Conservation (phyloP, 2,329 filamentous ascomycete genomes). For the Exophiala sideris region DNA sequence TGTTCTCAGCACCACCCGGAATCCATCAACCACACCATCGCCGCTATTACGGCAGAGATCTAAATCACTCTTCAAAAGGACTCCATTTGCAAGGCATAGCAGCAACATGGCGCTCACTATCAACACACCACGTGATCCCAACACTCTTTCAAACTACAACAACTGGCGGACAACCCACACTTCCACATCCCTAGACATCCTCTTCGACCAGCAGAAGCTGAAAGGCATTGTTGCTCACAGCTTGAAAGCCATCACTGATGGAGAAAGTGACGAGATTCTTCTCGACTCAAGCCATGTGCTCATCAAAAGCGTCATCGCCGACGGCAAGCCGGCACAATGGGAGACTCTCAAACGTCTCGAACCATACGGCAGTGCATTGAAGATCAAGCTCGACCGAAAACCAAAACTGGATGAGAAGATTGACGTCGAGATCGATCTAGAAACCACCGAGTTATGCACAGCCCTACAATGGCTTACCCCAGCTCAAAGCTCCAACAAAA, state of each 20-base stretch:
- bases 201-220: slow-evolving; percentile 76
- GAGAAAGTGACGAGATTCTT: slow-evolving; percentile 70
- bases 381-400: slow-evolving; percentile 47
- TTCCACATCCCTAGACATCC: slow-evolving; percentile 73
- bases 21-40: neutral
- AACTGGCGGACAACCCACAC: slow-evolving; percentile 83
- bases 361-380: slow-evolving; percentile 59
- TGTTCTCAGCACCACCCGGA: too few species aligned
- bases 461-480: slow-evolving; percentile 94
- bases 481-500: slow-evolving; percentile 90
- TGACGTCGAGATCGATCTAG: slow-evolving; percentile 61
- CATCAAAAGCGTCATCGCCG: slow-evolving; percentile 67
- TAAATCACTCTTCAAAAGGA: neutral
- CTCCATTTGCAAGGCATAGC: neutral
- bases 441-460: slow-evolving; percentile 84
- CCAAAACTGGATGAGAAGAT: slow-evolving; percentile 47
- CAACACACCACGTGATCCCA: slow-evolving; percentile 67
- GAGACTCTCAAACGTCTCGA: slow-evolving; percentile 65
- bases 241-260: slow-evolving; percentile 72
- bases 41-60: neutral
- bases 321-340: slow-evolving; percentile 65
- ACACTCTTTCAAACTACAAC: slow-evolving; percentile 88
- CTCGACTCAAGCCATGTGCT: slow-evolving; percentile 85
- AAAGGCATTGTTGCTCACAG: slow-evolving; percentile 72
- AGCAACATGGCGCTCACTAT: slow-evolving; percentile 37